Conservation (phyloP, 257 asterid species). For the Penstemon eatonii region DNA sequence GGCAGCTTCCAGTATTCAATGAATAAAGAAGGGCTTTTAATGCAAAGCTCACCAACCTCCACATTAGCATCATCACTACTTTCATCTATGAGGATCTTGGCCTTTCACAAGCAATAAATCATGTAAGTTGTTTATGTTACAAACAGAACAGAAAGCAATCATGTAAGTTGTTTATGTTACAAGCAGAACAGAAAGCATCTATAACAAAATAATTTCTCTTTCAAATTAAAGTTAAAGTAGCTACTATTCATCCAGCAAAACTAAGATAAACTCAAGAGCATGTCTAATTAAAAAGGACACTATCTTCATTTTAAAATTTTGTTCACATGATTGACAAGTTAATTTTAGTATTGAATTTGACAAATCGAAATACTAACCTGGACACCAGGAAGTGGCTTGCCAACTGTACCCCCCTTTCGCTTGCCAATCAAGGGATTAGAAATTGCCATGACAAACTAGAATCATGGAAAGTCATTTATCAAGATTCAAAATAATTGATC, state of each 20-base stretch:
- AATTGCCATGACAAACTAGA: constrained; percentile 91
- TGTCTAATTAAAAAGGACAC: background rate
- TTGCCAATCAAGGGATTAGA: constrained; percentile 83
- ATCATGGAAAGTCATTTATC: constrained; percentile 17
- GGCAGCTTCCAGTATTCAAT: constrained; percentile 94
- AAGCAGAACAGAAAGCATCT: background rate
- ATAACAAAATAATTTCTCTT: background rate
- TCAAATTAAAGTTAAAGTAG: background rate
- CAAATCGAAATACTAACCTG: constrained; percentile 55
- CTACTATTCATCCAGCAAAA: background rate
- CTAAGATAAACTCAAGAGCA: background rate
- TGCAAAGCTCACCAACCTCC: constrained; percentile 84
- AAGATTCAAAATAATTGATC: background rate
- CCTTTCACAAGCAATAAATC: constrained; percentile 50
- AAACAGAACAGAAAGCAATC: constrained; percentile 3
- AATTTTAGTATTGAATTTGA: background rate
- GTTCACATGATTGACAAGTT: background rate
- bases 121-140: constrained; percentile 19
- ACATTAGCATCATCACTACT: constrained; percentile 43
- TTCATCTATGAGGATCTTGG: constrained; percentile 77
- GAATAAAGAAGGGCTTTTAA: constrained; percentile 92
- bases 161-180: constrained; percentile 19
- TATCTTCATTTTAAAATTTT: background rate
- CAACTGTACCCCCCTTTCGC: constrained; percentile 95
- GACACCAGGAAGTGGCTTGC: constrained; percentile 88